Base-by-base conservation (phyloP, 2,329 filamentous ascomycete species). In the Spiromastix sp. region DNA sequence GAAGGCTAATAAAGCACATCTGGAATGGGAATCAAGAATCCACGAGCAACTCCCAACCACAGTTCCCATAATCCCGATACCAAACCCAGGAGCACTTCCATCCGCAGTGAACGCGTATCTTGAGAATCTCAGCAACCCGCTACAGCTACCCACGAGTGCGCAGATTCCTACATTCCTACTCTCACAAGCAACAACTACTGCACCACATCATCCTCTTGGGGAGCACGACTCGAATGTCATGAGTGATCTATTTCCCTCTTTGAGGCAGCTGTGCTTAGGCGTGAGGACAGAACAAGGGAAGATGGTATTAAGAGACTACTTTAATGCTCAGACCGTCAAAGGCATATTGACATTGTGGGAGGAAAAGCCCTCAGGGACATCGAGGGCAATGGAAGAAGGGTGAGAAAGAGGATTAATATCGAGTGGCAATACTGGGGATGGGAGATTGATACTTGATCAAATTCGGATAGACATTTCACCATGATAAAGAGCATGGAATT, bases 301-400 rank as follows among this genome's bases (percentile, higher is more conserved):
- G 36, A 40, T 38, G 22, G 21, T 48, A 17, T 34, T 66, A 34
- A 41, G 41, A 13, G 50, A 52, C 17, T 53, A 60, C 28, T 41
- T 63, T 2, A 60, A 55, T 4, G 45, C 50, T 13, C 45, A 47
- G 15, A 43, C 48, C 24, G 54, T 42, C 11, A 35, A 19, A 16
- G 48, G 50, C n/a, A 46, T 64, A 28, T 33, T 55, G n/a, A 48
- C 50, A 9, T 64, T 63, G 40, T 65, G 61, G 60, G 42, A 35
- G n/a, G n/a, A n/a, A n/a, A n/a, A n/a, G n/a, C n/a, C n/a, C n/a
- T n/a, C n/a, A n/a, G n/a, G n/a, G n/a, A n/a, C 21, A n/a, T 7
- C 7, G 21, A 24, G 21, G 21, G n/a, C 7, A 24, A 24, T 24
- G 21, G 21, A n/a, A 24, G 21, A 24, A 24, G 7, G 21, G n/a